Evolutionary conservation across 345 rosid genomes (phyloP).

Genomic region (Salix suchowensis): DNA sequence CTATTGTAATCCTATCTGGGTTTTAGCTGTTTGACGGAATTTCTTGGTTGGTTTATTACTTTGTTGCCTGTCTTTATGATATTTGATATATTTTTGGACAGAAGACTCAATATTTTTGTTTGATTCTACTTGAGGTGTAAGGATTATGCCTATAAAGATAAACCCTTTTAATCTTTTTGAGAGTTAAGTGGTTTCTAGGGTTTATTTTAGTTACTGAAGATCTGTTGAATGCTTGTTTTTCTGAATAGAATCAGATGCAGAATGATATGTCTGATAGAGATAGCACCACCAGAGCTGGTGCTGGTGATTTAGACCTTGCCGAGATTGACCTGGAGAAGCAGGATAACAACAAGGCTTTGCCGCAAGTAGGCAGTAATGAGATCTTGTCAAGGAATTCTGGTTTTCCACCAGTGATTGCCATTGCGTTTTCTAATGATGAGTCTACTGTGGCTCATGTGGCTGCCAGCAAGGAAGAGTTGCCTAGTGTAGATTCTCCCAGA

Average conservation of each 20-base stretch:
- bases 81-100: neutral
- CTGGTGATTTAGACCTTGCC: constrained; percentile 2
- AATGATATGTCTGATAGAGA: constrained; percentile 28
- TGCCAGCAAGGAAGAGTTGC: constrained; percentile 25
- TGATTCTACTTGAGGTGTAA: neutral
- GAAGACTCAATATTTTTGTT: neutral
- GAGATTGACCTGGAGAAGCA: constrained; percentile 50
- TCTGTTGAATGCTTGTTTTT: constrained; percentile 1
- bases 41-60: neutral
- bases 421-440: constrained; percentile 49
- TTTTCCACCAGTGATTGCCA: constrained; percentile 25
- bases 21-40: neutral
- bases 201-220: neutral
- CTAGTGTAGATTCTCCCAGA: constrained; percentile 28
- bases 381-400: constrained; percentile 18
- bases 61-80: neutral
- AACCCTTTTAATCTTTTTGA: neutral
- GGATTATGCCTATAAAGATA: neutral
- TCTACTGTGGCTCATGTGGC: constrained; percentile 20
- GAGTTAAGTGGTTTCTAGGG: neutral
- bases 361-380: neutral
- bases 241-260: constrained; percentile 34
- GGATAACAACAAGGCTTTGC: constrained; percentile 18
- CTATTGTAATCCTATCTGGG: neutral
- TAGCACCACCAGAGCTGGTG: constrained; percentile 16